Base-by-base conservation (phyloP, 441 rosid genomes). In the Theobroma grandiflorum region DNA sequence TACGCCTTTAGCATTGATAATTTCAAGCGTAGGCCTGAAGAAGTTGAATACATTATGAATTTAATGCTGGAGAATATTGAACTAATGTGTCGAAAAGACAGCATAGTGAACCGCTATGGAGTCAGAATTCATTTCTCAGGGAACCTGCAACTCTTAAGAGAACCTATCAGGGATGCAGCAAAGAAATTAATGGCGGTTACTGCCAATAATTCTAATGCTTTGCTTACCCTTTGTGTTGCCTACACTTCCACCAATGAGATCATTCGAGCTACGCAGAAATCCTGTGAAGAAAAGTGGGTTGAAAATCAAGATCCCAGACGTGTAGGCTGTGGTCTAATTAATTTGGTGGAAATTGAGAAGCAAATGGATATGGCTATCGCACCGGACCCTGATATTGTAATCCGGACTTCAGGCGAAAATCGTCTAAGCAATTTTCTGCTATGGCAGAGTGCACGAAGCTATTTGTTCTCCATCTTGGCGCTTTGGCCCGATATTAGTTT, bases 1-100 rank as follows among this genome's bases (percentile, higher is more conserved):
- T 78, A 82, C 65, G 85, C 85, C 72, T 82, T 85, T 73, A 82
- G 87, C 84, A 80, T 85, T 0, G 84, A 80, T 42, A 85, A 85
- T 65, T 85, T 80, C 67, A 80, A 78, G 45, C 47, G 83, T 31
- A 53, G n/a, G 53, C 82, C 87, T 3, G 72, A 72, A 22, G 87
- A 85, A 55, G 87, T 82, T 62, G 77, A 80, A 10, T 35, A 35
- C 6, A 33, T 78, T 20, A 85, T 85, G 85, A 74, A 82, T 52
- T 59, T 80, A 82, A 74, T 10, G 52, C 12, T 26, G 31, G 31
- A 26, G 31, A 64, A 78, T 40, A 58, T 57, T 55, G 82, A 68
- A 43, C 47, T 64, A 4, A 8, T 67, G 4, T 4, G 50, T 42
- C 42, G 78, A 88, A 76, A 75, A 83, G 79, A 74, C 14, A 12